Conservation (phyloP, 805 yeast genomes). For the Starmerella davenportii region DNA sequence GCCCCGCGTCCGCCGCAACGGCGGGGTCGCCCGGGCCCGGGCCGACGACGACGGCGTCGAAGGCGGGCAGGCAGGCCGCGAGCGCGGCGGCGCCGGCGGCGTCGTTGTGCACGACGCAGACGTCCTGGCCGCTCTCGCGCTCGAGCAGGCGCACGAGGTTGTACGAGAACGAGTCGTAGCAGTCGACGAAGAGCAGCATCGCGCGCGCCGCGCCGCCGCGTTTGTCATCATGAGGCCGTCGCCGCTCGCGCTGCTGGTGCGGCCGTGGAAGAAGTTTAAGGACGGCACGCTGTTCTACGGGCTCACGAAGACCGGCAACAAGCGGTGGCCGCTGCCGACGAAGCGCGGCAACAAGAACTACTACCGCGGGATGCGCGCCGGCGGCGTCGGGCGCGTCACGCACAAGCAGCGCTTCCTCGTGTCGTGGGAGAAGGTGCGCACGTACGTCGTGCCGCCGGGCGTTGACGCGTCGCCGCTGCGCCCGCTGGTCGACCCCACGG, state of each 20-base stretch:
- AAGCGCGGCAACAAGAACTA: slow-evolving; percentile 87
- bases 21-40: slow-evolving; percentile 96
- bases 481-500: slow-evolving; percentile 61
- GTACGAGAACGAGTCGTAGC: slow-evolving; percentile 88
- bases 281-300: slow-evolving; percentile 82
- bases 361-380: slow-evolving; percentile 92
- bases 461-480: slow-evolving; percentile 29
- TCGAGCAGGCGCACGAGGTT: slow-evolving; percentile 52
- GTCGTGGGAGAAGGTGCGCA: slow-evolving; percentile 72
- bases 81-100: slow-evolving; percentile 27
- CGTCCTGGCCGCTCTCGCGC: slow-evolving; percentile 29
- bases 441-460: slow-evolving; percentile 64
- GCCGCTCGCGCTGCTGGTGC: slow-evolving; percentile 32
- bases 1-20: slow-evolving; percentile 46
- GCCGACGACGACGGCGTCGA: slow-evolving; percentile 70
- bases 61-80: slow-evolving; percentile 28
- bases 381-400: slow-evolving; percentile 76
- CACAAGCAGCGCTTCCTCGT: slow-evolving; percentile 56
- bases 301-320: slow-evolving; percentile 55
- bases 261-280: slow-evolving; percentile 78
- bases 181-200: slow-evolving; percentile 56
- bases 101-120: slow-evolving; percentile 47
- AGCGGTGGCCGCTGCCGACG: slow-evolving; percentile 62
- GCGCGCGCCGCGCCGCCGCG: background rate
- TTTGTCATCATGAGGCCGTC: slow-evolving; percentile 22